These are phyloP conservation scores for Pseudoscleropodium purum DNA, from an alignment of 225 moss, liverwort and hornwort genomes.

Conservation along the genomic window DNA sequence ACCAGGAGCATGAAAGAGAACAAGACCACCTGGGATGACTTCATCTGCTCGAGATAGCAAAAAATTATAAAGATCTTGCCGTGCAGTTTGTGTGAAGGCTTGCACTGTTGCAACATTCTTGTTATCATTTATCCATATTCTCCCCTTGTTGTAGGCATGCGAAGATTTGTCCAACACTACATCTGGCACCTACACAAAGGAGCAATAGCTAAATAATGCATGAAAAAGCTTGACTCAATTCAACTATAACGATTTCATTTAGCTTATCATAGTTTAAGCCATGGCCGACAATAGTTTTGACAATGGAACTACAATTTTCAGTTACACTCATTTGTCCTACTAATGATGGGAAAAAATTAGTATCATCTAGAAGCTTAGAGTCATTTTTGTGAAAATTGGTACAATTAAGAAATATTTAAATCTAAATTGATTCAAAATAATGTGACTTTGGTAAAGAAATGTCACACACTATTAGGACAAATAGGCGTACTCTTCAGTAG, in stretches of 20 bases:
- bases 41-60: neutral
- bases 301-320: too few species aligned
- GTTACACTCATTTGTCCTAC: too few species aligned
- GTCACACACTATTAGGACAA: too few species aligned
- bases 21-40: neutral
- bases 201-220: neutral
- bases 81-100: rapidly evolving
- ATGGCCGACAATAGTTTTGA: too few species aligned
- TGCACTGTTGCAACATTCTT: neutral
- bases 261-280: too few species aligned
- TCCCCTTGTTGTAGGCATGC: neutral
- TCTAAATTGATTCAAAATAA: too few species aligned
- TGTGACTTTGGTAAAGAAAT: too few species aligned
- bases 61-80: neutral
- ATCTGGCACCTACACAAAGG: neutral
- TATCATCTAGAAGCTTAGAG: too few species aligned
- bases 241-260: neutral
- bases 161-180: neutral
- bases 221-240: neutral
- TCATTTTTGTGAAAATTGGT: too few species aligned
- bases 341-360: too few species aligned
- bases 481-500: too few species aligned
- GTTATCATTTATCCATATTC: neutral
- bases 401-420: too few species aligned
- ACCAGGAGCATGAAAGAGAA: rapidly evolving